Conservation (phyloP, 1,284 basidiomycete genomes). For the Xerocomus minutiporus region DNA sequence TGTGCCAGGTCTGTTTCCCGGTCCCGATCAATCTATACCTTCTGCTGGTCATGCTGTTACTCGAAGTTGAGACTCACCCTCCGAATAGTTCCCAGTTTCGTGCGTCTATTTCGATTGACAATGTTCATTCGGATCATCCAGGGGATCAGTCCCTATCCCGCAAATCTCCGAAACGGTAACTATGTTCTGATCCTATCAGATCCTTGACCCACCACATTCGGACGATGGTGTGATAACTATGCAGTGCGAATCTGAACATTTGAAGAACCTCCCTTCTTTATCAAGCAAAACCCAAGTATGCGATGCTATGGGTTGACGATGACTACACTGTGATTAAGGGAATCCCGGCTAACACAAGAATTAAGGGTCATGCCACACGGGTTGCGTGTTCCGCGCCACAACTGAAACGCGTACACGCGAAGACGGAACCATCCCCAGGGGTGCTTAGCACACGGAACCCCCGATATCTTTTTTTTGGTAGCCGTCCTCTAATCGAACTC, state of each 20-base stretch:
- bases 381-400: no score
- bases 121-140: neutral
- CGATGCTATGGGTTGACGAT: no score
- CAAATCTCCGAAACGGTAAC: no score
- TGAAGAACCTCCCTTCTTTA: no score
- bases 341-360: no score
- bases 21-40: neutral
- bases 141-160: neutral
- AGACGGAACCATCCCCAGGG: no score
- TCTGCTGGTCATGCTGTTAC: neutral
- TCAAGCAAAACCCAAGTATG: no score
- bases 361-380: no score
- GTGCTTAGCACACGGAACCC: neutral
- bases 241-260: no score
- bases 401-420: no score
- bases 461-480: neutral
- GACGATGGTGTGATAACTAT: neutral
- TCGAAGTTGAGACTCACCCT: neutral
- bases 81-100: neutral
- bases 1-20: neutral
- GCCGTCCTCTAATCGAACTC: neutral
- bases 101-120: neutral
- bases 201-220: neutral
- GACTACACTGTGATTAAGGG: no score
- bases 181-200: neutral